phyloP scores from a whole-genome alignment of 2,329 filamentous ascomycete genomes.

The Botrytis fabae region DNA sequence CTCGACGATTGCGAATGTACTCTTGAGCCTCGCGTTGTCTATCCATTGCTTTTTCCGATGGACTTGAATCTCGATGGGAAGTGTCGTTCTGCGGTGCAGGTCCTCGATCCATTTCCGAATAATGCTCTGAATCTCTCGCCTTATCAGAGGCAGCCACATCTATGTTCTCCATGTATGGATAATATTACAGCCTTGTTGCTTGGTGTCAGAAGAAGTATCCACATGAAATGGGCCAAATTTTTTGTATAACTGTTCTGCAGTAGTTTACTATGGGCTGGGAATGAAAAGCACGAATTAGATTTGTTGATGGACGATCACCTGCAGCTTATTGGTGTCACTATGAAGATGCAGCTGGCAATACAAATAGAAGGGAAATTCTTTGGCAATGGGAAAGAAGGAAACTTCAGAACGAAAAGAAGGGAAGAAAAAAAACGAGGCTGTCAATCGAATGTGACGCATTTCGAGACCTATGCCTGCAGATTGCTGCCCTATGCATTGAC shows the following conservation, averaged over 20 bases:
- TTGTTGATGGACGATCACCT: slow-evolving; percentile 4
- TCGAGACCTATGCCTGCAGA: slow-evolving; percentile 12
- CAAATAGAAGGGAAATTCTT: slow-evolving; percentile 10
- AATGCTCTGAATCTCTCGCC: slow-evolving; percentile 17
- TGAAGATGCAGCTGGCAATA: slow-evolving; percentile 14
- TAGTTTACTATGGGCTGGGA: slow-evolving; percentile 17
- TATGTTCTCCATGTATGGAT: slow-evolving; percentile 22
- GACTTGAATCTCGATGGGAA: slow-evolving; percentile 12
- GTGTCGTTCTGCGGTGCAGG: slow-evolving; percentile 17
- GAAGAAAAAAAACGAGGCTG: slow-evolving; percentile 22
- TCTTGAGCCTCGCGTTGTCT: slow-evolving; percentile 24
- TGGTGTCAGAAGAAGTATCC: slow-evolving; percentile 5
- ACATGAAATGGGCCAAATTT: slow-evolving; percentile 2
- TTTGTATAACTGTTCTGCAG: slow-evolving; percentile 20
- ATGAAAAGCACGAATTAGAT: not conserved
- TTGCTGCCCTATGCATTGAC: slow-evolving; percentile 23
- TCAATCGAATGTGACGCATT: slow-evolving; percentile 17
- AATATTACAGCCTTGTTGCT: slow-evolving; percentile 20
- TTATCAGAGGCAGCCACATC: slow-evolving; percentile 24
- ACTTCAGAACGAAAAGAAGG: slow-evolving; percentile 4
- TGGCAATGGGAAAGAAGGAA: not conserved
- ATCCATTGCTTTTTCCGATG: slow-evolving; percentile 22
- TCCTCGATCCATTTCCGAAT: slow-evolving; percentile 18
- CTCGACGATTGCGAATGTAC: slow-evolving; percentile 23
- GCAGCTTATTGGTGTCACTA: slow-evolving; percentile 23